Evolutionary conservation across 2,329 filamentous ascomycete species (phyloP), one percentile per base, ranked within the genome.

Genomic region (Paecilomyces sp.): DNA sequence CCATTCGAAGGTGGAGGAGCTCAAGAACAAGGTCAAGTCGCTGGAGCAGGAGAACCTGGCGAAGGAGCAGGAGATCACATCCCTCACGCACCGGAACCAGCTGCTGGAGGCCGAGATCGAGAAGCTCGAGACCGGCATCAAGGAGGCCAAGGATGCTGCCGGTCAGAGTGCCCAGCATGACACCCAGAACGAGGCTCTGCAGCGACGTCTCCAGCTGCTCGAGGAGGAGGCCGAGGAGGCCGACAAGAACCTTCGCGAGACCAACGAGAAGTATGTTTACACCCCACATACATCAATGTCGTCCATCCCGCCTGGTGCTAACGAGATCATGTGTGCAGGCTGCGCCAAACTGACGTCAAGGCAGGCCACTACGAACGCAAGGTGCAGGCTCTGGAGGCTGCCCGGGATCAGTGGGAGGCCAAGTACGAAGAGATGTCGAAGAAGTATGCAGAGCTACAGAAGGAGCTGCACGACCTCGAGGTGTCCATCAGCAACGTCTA

Each of bases 351-450:
- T 81, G 94, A 99, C 77, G 92, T 97, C 81, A 97, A 97, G 85
- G 92, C 93, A 73, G 94, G 93, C 71, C 93, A 99, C 83, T 97
- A 93, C 80, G 94, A 99, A 83, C 94, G 94, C 81, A 97, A 97
- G 85, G 94, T 97, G 69, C 91, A 97, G 80, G 93, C 94, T 71
- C 88, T 97, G 73, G 94, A 99, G 82, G 83, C 86, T 73, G 86
- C 92, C 76, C 89, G 91, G 71, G 92, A 97, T 79, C 87, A 92
- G 79, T 97, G 92, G 92, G 94, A 97, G 83, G 76, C 84, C 79
- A 97, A 99, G 84, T 97, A 95, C 81, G 94, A 97, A 81, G 93
- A 97, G 78, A 95, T 96, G 89, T 79, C 88, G 70, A 89, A 92
- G 86, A 96, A 97, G 82, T 89, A 95, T 83, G 80, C 81, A 67